Conservation (phyloP, 345 rosid species). For the Eucalyptus pauciflora region DNA sequence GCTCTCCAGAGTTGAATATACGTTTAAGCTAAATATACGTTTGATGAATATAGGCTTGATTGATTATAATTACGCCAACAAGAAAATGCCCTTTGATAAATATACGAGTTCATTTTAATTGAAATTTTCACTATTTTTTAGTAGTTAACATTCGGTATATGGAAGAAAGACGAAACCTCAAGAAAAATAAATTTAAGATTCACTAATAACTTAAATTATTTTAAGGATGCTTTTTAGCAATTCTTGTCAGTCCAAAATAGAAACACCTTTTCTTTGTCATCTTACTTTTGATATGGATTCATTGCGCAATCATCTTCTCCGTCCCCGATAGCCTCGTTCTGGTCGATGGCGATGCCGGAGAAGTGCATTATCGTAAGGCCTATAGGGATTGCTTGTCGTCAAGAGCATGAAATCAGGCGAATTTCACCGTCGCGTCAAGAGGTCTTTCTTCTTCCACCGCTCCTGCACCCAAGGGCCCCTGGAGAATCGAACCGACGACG, state of each 20-base stretch:
- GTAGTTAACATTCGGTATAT: too few relatives aligned
- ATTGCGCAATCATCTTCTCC: neutral
- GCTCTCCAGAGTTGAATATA: rapidly evolving
- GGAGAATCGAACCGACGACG: neutral
- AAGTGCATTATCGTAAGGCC: neutral
- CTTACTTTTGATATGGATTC: neutral
- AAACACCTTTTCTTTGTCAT: neutral
- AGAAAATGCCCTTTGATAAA: rapidly evolving
- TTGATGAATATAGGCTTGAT: too few relatives aligned
- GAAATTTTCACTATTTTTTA: too few relatives aligned
- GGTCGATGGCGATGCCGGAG: neutral
- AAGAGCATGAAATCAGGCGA: too few relatives aligned
- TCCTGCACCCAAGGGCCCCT: too few relatives aligned
- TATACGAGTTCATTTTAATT: rapidly evolving
- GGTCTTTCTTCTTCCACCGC: too few relatives aligned
- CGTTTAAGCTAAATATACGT: rapidly evolving
- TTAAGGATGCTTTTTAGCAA: neutral
- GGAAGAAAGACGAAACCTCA: too few relatives aligned
- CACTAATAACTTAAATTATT: neutral
- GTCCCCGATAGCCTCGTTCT: neutral
- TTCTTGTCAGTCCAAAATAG: neutral
- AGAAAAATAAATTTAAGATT: too few relatives aligned
- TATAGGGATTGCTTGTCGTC: neutral
- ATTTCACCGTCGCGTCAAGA: too few relatives aligned
- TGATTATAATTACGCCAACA: rapidly evolving